Conservation (phyloP, 805 yeast species). For the Metschnikowia lachancei region DNA sequence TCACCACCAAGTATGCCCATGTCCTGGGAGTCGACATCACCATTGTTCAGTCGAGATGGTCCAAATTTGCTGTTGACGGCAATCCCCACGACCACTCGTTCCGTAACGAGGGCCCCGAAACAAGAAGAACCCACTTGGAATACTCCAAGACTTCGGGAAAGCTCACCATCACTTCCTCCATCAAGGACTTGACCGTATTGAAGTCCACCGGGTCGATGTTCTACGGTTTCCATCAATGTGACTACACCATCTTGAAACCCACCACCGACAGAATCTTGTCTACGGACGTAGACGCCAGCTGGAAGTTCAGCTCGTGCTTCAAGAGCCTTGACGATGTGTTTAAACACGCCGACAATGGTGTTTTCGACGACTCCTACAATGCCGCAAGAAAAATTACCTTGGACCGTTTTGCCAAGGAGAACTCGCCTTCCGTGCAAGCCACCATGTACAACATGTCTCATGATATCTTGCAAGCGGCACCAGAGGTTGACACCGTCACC, state of each 20-base stretch:
- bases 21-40: slow-evolving; percentile 67
- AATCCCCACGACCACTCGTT: slow-evolving; percentile 80
- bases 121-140: slow-evolving; percentile 56
- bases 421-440: slow-evolving; percentile 93
- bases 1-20: slow-evolving; percentile 71
- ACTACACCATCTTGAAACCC: slow-evolving; percentile 83
- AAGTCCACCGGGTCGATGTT: slow-evolving; percentile 93
- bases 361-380: slow-evolving; percentile 64
- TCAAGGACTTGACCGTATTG: slow-evolving; percentile 77
- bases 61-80: slow-evolving; percentile 72
- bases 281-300: slow-evolving; percentile 74
- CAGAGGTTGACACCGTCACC: slow-evolving; percentile 59
- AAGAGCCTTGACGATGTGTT: slow-evolving; percentile 47
- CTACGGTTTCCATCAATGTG: slow-evolving; percentile 81
- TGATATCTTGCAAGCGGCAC: slow-evolving; percentile 59
- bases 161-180: slow-evolving; percentile 60
- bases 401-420: slow-evolving; percentile 75
- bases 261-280: slow-evolving; percentile 83
- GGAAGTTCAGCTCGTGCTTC: slow-evolving; percentile 57
- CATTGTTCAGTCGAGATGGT: slow-evolving; percentile 76
- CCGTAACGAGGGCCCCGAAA: slow-evolving; percentile 79
- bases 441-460: slow-evolving; percentile 92
- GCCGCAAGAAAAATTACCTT: slow-evolving; percentile 67
- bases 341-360: slow-evolving; percentile 53
- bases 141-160: slow-evolving; percentile 50